phyloP scores from a whole-genome alignment of 1,284 basidiomycete genomes.

The Ceratobasidium sp. region DNA sequence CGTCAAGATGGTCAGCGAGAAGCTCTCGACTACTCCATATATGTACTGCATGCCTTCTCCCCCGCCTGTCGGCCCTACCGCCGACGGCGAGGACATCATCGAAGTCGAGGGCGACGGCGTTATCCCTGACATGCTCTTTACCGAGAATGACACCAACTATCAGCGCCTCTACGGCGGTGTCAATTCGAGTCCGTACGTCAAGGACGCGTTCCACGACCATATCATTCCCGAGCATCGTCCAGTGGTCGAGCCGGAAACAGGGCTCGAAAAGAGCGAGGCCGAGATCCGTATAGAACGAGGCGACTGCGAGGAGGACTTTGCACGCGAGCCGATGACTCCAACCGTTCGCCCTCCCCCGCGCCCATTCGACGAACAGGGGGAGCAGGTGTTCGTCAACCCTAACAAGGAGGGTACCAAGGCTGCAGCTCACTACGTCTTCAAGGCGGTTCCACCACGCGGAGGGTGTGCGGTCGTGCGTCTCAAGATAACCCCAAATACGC shows the following conservation, averaged over 20 bases:
- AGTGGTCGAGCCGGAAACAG: slow-evolving; percentile 45
- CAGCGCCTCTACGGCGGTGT: slow-evolving; percentile 86
- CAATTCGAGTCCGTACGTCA: slow-evolving; percentile 85
- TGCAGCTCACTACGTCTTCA: slow-evolving; percentile 90
- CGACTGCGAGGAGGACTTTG: slow-evolving; percentile 39
- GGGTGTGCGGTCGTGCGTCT: slow-evolving; percentile 95
- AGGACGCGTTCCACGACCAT: slow-evolving; percentile 99
- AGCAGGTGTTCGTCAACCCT: slow-evolving; percentile 79
- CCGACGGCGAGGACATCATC: slow-evolving; percentile 52
- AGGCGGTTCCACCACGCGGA: slow-evolving; percentile 85
- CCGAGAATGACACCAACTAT: slow-evolving; percentile 98
- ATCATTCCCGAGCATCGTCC: slow-evolving; percentile 87
- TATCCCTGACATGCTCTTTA: slow-evolving; percentile 86
- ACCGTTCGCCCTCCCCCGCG: slow-evolving; percentile 62
- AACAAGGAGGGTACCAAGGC: slow-evolving; percentile 89
- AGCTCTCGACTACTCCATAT: slow-evolving; percentile 71
- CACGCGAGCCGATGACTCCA: slow-evolving; percentile 35
- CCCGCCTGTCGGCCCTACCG: slow-evolving; percentile 78
- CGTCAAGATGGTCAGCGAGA: slow-evolving; percentile 77
- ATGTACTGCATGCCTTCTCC: slow-evolving; percentile 93
- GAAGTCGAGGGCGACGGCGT: slow-evolving; percentile 70
- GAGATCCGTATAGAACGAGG: slow-evolving; percentile 46
- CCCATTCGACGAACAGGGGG: slow-evolving; percentile 52
- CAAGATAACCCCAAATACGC: slow-evolving; percentile 84
- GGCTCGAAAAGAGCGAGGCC: slow-evolving; percentile 48